Evolutionary conservation across 176 grass and related monocot species (phyloP), one percentile per base, ranked within the genome.

Genomic region (Calamus simplicifolius): DNA sequence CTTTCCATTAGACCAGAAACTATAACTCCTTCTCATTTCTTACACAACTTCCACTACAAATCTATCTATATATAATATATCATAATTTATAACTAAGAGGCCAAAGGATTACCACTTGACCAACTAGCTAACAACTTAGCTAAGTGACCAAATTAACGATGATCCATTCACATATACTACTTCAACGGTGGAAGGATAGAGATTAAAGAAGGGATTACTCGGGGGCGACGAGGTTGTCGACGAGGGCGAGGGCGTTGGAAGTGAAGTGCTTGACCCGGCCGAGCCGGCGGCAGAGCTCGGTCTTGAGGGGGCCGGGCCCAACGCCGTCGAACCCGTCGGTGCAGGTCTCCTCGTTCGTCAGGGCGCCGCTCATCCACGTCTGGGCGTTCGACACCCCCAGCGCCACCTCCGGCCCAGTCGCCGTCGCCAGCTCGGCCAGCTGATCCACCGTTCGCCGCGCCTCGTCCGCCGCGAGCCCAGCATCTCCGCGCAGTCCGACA

Each of bases 331-430:
- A 38, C 48, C 48, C 82, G n/a, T 95, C 82, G 4, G 30, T 49
- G 56, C 89, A 95, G 0, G 82, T 85, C 26, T 16, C 82, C 81
- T 86, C 85, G 38, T 89, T 59, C 2, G 76, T 57, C 63, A 95
- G 72, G 6, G 73, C 70, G 0, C 82, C 82, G 66, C 89, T 86
- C 43, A 95, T 63, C 89, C 85, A 89, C 54, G 82, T 89, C 69
- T 80, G 66, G 1, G 82, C 73, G 52, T 95, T 89, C 19, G 75
- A 70, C 15, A 85, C 17, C 13, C 69, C 59, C 89, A 81, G 77
- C 21, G 65, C 52, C 27, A 63, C 73, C 66, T 85, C 25, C 16
- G 49, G 16, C 30, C 16, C 19, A 7, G 13, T 19, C 57, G 27
- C 57, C 6, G 16, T 5, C 16, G 62, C 6, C 16, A 19, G 6